Conservation (phyloP, 2,329 filamentous ascomycete genomes). For the Setomelanomma holmii region DNA sequence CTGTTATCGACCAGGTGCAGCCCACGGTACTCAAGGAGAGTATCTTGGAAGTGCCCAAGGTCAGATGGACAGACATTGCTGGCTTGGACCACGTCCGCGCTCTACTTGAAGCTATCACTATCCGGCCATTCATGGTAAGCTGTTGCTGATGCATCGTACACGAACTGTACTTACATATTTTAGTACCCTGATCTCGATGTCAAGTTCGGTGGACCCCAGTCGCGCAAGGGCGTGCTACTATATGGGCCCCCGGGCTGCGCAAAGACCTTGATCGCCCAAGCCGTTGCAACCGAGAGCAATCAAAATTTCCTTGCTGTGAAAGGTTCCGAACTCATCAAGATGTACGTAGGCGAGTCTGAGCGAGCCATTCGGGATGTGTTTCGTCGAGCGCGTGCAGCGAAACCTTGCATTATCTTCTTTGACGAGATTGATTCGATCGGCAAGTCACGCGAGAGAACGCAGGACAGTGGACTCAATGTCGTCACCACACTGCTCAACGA, state of each 20-base stretch:
- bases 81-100: slow-evolving; percentile 79
- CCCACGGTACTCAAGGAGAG: slow-evolving; percentile 90
- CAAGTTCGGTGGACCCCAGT: slow-evolving; percentile 44
- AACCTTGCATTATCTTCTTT: slow-evolving; percentile 94
- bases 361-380: slow-evolving; percentile 85
- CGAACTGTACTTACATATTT: slow-evolving; percentile 8
- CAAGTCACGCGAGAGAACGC: slow-evolving; percentile 59
- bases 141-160: slow-evolving; percentile 5
- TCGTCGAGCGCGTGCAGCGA: slow-evolving; percentile 80
- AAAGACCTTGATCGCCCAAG: slow-evolving; percentile 91
- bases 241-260: slow-evolving; percentile 95
- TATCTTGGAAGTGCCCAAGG: slow-evolving; percentile 84
- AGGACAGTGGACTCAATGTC: slow-evolving; percentile 74
- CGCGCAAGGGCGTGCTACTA: slow-evolving; percentile 82
- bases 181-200: slow-evolving; percentile 45
- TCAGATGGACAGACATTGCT: slow-evolving; percentile 87
- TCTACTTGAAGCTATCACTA: slow-evolving; percentile 63
- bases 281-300: slow-evolving; percentile 86
- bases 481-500: slow-evolving; percentile 90
- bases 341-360: slow-evolving; percentile 97
- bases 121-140: slow-evolving; percentile 63
- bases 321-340: slow-evolving; percentile 89
- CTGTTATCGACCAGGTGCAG: slow-evolving; percentile 71
- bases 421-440: slow-evolving; percentile 94
- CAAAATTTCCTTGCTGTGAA: slow-evolving; percentile 96